Conservation (phyloP, 2,329 filamentous ascomycete species). For the Neopestalotiopsis sp. region DNA sequence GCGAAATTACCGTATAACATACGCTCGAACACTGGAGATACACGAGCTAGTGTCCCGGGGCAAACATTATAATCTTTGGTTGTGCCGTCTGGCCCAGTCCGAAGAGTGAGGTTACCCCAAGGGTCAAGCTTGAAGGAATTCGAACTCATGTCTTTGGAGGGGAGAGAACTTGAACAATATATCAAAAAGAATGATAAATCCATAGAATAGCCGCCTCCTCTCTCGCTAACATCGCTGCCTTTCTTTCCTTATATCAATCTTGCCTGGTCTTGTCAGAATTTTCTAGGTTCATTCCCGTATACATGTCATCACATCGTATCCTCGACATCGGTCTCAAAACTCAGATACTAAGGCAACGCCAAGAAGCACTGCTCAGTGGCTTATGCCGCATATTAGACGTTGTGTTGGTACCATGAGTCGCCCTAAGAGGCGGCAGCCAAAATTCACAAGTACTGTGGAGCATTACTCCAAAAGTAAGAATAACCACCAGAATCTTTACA, state of each 20-base stretch:
- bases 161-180: background rate
- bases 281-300: background rate
- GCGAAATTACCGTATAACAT: constrained; percentile 2
- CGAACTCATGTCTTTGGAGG: background rate
- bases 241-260: background rate
- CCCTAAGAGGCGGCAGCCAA: background rate
- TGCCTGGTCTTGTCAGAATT: background rate
- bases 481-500: background rate
- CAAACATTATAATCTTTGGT: background rate
- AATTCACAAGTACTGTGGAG: background rate
- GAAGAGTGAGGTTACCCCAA: background rate
- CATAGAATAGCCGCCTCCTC: background rate
- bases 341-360: background rate
- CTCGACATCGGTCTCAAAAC: background rate
- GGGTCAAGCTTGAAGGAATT: background rate
- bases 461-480: background rate
- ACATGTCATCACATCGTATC: background rate
- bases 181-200: background rate
- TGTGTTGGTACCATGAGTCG: background rate
- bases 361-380: background rate
- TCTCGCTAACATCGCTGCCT: background rate
- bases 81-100: background rate
- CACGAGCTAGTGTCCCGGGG: background rate
- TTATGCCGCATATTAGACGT: background rate
- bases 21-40: constrained; percentile 2